Conservation (phyloP, 2,329 filamentous ascomycete genomes). For the Pseudogymnoascus sp. region DNA sequence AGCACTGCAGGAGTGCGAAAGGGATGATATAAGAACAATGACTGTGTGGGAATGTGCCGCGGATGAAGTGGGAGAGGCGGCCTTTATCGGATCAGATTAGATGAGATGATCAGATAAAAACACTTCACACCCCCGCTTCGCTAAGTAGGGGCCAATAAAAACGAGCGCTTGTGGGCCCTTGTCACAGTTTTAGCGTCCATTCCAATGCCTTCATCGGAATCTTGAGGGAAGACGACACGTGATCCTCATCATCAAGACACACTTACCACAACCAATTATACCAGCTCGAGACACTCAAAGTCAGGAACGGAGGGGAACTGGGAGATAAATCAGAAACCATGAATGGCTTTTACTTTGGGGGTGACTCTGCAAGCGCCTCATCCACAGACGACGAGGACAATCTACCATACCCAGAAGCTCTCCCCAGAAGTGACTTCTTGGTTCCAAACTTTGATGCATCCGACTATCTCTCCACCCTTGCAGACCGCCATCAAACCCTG, state of each 20-base stretch:
- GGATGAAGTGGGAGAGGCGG: conserved; percentile 7
- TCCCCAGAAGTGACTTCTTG: conserved; percentile 77
- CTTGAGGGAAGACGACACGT: neutral
- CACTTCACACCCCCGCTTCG: neutral
- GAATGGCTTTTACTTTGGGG: conserved; percentile 40
- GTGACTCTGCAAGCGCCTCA: conserved; percentile 23
- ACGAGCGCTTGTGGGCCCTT: conserved; percentile 2
- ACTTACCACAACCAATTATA: neutral
- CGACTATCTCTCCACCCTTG: conserved; percentile 71
- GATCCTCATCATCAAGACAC: conserved; percentile 8
- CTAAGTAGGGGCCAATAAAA: neutral
- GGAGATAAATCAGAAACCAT: conserved; percentile 25
- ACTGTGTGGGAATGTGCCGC: conserved; percentile 2
- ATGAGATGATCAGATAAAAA: conserved; percentile 12
- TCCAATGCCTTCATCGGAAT: conserved; percentile 8
- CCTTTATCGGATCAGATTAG: conserved; percentile 12
- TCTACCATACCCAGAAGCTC: conserved; percentile 79
- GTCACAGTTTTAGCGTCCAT: neutral
- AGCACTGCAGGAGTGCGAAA: conserved; percentile 7
- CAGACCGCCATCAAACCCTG: conserved; percentile 86
- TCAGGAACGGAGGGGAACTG: neutral
- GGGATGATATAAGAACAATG: conserved; percentile 5
- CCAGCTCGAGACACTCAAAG: neutral
- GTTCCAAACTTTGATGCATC: conserved; percentile 67
- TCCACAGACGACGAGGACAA: conserved; percentile 52